A percentile compares a stretch with the other conserved stretches of the same genome.
These are phyloP conservation scores for Cytospora paraplurivora DNA, from an alignment of 2,329 filamentous ascomycete species.

Conservation along the genomic window DNA sequence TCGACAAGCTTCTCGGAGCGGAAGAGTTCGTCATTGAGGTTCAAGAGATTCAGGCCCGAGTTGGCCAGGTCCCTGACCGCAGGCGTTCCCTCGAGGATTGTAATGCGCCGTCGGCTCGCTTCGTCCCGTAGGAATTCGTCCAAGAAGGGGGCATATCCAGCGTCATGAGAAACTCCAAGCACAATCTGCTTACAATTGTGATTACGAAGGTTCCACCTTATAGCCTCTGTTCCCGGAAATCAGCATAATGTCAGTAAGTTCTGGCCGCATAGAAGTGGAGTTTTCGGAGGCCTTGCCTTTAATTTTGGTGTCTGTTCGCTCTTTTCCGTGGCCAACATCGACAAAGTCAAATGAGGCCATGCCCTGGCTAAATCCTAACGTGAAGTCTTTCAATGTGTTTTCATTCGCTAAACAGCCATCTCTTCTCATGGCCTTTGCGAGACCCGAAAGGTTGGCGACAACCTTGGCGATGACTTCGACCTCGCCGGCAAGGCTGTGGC, in stretches of 20 bases:
- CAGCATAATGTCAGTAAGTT: slow-evolving; percentile 11
- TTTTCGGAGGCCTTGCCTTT: slow-evolving; percentile 47
- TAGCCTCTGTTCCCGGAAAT: slow-evolving; percentile 44
- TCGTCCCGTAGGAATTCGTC: slow-evolving; percentile 55
- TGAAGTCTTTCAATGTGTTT: slow-evolving; percentile 57
- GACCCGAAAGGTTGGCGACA: slow-evolving; percentile 55
- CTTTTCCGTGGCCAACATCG: slow-evolving; percentile 62
- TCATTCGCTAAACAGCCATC: slow-evolving; percentile 49
- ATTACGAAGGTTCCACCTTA: slow-evolving; percentile 61
- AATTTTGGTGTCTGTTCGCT: slow-evolving; percentile 62
- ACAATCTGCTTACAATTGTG: slow-evolving; percentile 64
- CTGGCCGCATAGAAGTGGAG: not conserved
- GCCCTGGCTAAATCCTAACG: slow-evolving; percentile 60
- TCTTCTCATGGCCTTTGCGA: slow-evolving; percentile 52
- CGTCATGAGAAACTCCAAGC: slow-evolving; percentile 63
- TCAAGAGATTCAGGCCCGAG: slow-evolving; percentile 50
- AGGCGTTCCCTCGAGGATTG: slow-evolving; percentile 56
- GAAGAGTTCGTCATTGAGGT: slow-evolving; percentile 53
- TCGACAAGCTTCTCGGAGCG: slow-evolving; percentile 55
- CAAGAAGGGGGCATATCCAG: slow-evolving; percentile 61
- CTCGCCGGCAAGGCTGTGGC: slow-evolving; percentile 51
- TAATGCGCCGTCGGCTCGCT: slow-evolving; percentile 47
- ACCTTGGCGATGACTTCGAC: slow-evolving; percentile 59
- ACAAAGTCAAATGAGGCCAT: slow-evolving; percentile 64
- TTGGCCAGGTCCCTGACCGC: slow-evolving; percentile 52